Conservation (phyloP, 2,329 filamentous ascomycete species). For the Penicillium sp. region DNA sequence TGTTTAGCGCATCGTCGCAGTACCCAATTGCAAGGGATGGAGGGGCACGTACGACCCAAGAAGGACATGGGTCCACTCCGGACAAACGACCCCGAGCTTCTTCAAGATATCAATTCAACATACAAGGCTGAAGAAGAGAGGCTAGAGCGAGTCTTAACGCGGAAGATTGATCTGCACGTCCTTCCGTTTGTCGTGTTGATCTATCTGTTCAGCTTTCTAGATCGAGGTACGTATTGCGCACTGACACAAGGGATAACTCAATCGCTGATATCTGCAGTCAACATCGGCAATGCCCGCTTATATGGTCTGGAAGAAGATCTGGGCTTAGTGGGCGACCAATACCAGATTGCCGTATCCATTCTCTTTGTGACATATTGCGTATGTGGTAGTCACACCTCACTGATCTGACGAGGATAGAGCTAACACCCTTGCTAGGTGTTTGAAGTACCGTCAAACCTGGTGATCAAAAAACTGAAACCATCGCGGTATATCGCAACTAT, state of each 20-base stretch:
- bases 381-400: constrained; percentile 18
- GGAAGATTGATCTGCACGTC: constrained; percentile 44
- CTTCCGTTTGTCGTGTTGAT: constrained; percentile 43
- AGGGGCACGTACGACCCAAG: constrained; percentile 1
- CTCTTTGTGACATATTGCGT: constrained; percentile 65
- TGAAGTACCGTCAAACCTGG: constrained; percentile 65
- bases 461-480: constrained; percentile 63
- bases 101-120: constrained; percentile 16
- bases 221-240: constrained; percentile 48
- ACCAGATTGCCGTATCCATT: constrained; percentile 66
- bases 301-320: constrained; percentile 65
- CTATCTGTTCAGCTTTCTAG: constrained; percentile 75
- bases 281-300: constrained; percentile 70
- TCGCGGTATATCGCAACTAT: constrained; percentile 57
- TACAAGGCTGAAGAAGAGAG: constrained; percentile 28
- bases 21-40: constrained; percentile 6
- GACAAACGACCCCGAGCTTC: constrained; percentile 6
- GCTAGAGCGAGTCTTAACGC: constrained; percentile 31
- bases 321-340: constrained; percentile 62
- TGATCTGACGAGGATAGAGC: background rate
- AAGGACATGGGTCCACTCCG: constrained; percentile 11
- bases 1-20: background rate
- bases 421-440: constrained; percentile 42
- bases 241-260: background rate
- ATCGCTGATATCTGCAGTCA: constrained; percentile 48